Conservation (phyloP, 2,329 filamentous ascomycete genomes). For the Pseudogymnoascus sp. region DNA sequence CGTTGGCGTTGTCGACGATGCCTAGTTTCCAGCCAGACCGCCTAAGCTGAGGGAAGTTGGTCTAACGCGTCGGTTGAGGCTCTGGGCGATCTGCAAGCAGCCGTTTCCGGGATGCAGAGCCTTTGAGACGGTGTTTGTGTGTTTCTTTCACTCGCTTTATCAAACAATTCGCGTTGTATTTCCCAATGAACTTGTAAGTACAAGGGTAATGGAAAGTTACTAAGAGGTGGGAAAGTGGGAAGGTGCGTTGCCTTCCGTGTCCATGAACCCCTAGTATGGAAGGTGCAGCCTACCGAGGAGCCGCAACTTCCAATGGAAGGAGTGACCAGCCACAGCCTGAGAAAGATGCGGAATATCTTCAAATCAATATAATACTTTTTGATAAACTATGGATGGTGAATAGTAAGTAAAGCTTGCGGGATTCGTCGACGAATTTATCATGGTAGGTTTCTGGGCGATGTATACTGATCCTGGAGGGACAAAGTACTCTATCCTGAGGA, state of each 20-base stretch:
- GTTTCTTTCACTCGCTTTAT: neutral
- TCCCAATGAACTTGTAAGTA: neutral
- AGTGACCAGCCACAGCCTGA: neutral
- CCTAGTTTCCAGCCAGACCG: neutral
- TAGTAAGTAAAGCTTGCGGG: neutral
- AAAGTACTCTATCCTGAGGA: neutral
- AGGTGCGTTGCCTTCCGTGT: neutral
- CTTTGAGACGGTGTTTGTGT: neutral
- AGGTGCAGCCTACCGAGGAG: neutral
- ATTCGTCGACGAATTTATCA: neutral
- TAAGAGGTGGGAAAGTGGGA: neutral
- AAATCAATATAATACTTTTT: neutral
- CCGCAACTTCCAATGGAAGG: neutral
- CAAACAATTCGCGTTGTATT: neutral
- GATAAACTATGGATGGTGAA: neutral
- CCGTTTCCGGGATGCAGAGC: neutral
- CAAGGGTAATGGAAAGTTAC: neutral
- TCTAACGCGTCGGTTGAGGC: neutral
- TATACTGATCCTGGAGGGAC: neutral
- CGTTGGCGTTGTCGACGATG: neutral
- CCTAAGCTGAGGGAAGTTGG: neutral
- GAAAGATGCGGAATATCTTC: neutral
- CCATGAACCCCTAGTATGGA: neutral
- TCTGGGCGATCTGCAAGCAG: neutral
- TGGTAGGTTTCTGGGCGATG: neutral